These are phyloP conservation scores for Proteromonas lacertae DNA, from an alignment of 352 stramenopile genomes.

Conservation along the genomic window DNA sequence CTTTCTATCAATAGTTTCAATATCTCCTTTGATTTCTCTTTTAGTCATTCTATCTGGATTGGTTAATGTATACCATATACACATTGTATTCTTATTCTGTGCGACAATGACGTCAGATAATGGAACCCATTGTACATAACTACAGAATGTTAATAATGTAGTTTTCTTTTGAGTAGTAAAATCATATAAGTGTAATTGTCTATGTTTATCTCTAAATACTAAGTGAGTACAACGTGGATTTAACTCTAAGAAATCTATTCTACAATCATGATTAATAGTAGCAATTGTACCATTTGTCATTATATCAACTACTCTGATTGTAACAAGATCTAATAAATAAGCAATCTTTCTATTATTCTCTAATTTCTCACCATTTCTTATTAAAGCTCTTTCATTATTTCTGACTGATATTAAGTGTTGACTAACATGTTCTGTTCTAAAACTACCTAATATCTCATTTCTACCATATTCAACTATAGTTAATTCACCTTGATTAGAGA, in stretches of 20 bases:
- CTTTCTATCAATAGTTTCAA: slow-evolving; percentile 59
- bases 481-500: slow-evolving; percentile 54
- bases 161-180: slow-evolving; percentile 33
- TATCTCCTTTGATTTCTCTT: slow-evolving; percentile 64
- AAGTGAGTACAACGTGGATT: slow-evolving; percentile 48
- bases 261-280: slow-evolving; percentile 49
- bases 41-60: slow-evolving; percentile 58
- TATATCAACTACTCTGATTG: slow-evolving; percentile 29
- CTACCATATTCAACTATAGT: slow-evolving; percentile 62
- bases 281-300: slow-evolving; percentile 14
- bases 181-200: slow-evolving; percentile 56
- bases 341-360: slow-evolving; percentile 61
- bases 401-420: slow-evolving; percentile 54
- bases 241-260: slow-evolving; percentile 67
- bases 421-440: slow-evolving; percentile 51
- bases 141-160: slow-evolving; percentile 63
- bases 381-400: slow-evolving; percentile 40
- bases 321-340: slow-evolving; percentile 57
- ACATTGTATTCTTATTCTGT: slow-evolving; percentile 49
- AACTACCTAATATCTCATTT: slow-evolving; percentile 48
- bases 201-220: slow-evolving; percentile 56
- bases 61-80: slow-evolving; percentile 76
- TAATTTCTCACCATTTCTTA: slow-evolving; percentile 1
- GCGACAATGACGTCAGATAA: slow-evolving; percentile 66
- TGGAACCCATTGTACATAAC: slow-evolving; percentile 79